A percentile compares a stretch with the other conserved stretches of the same genome.
phyloP scores from a whole-genome alignment of 2,329 filamentous ascomycete species.

The Claviceps arundinis region DNA sequence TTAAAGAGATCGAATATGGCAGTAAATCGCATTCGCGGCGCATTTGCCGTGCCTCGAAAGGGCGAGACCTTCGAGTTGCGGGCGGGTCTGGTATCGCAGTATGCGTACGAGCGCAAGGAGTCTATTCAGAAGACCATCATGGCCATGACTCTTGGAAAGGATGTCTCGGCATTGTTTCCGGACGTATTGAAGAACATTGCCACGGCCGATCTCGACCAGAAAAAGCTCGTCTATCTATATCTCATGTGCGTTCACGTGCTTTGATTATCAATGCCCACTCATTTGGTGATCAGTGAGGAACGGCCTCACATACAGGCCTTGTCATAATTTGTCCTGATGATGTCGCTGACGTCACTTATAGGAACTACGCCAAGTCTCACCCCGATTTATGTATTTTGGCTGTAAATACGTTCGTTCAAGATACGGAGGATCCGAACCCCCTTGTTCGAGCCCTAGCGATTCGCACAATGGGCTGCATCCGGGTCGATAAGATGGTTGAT shows the following conservation, averaged over 20 bases:
- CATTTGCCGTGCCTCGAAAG: constrained; percentile 85
- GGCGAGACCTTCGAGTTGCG: constrained; percentile 97
- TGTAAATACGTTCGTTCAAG: constrained; percentile 98
- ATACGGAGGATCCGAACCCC: constrained; percentile 96
- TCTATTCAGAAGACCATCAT: constrained; percentile 99
- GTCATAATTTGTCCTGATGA: background rate
- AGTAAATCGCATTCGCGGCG: constrained; percentile 89
- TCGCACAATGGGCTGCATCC: constrained; percentile 95
- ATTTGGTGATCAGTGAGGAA: background rate
- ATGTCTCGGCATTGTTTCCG: constrained; percentile 92
- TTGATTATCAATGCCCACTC: background rate
- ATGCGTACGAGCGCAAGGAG: constrained; percentile 98
- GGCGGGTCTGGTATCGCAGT: constrained; percentile 91
- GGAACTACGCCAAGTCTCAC: constrained; percentile 99
- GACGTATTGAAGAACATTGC: constrained; percentile 99
- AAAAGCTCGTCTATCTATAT: constrained; percentile 98
- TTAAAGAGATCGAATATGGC: constrained; percentile 50
- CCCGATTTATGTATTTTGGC: constrained; percentile 96
- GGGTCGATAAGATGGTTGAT: constrained; percentile 98
- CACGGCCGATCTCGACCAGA: constrained; percentile 87
- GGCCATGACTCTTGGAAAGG: constrained; percentile 98
- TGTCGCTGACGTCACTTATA: constrained; percentile 22
- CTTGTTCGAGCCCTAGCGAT: constrained; percentile 90
- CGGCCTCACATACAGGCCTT: background rate
- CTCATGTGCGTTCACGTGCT: constrained; percentile 51